Percentiles rank a stretch among this genome's conserved stretches.
These are phyloP conservation scores for Ilyonectria destructans DNA, from an alignment of 2,329 filamentous ascomycete genomes.

Conservation along the genomic window DNA sequence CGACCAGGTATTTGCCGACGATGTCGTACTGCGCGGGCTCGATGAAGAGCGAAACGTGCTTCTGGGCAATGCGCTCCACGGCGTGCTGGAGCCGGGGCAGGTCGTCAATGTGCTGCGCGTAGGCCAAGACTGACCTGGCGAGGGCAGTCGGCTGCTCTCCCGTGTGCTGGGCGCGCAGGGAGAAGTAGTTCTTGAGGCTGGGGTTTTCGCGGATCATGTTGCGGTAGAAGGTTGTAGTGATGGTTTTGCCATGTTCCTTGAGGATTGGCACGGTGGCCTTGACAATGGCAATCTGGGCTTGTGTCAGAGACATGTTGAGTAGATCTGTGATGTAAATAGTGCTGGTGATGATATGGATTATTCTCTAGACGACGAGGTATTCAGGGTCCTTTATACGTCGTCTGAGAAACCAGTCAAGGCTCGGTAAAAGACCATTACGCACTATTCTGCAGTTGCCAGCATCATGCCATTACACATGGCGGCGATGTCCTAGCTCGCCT, in stretches of 20 bases:
- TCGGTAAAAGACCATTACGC: conserved; percentile 45
- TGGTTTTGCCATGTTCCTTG: conserved; percentile 76
- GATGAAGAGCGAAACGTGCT: conserved; percentile 82
- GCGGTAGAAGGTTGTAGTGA: conserved; percentile 82
- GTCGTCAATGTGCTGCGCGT: conserved; percentile 82
- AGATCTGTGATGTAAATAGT: conserved; percentile 18
- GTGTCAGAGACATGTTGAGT: conserved; percentile 68
- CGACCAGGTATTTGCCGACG: conserved; percentile 79
- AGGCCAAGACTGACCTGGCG: conserved; percentile 79
- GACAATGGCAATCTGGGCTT: conserved; percentile 78
- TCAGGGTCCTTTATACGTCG: conserved; percentile 35
- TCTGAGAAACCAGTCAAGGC: conserved; percentile 41
- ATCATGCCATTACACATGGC: conserved; percentile 32
- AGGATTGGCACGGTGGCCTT: conserved; percentile 85
- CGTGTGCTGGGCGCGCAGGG: conserved; percentile 77
- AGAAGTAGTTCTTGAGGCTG: conserved; percentile 80
- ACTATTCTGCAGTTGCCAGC: conserved; percentile 10
- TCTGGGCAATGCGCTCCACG: conserved; percentile 81
- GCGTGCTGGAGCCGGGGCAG: conserved; percentile 71
- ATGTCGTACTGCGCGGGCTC: conserved; percentile 79
- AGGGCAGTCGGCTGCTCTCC: conserved; percentile 81
- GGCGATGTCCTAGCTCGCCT: conserved; percentile 21
- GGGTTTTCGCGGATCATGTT: conserved; percentile 78
- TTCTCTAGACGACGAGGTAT: conserved; percentile 21
- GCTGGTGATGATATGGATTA: conserved; percentile 23